Percentiles rank a stretch among this genome's conserved stretches.
These are phyloP conservation scores for Aspergillus sp. DNA, from an alignment of 2,329 filamentous ascomycete genomes.

Conservation along the genomic window DNA sequence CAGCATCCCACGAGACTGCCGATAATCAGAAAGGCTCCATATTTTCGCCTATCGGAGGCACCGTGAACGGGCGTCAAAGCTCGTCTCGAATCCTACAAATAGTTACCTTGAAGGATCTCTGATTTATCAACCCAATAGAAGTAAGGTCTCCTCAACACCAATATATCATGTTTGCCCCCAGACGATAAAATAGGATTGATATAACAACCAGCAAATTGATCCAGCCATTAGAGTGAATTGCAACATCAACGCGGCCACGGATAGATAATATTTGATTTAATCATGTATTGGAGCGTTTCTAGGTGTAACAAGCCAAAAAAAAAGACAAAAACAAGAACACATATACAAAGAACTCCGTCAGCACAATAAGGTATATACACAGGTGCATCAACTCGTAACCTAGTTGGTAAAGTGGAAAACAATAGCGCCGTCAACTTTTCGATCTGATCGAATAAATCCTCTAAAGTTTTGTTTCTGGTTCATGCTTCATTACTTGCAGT, in stretches of 20 bases:
- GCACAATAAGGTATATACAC: slow-evolving; percentile 8
- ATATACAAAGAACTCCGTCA: slow-evolving; percentile 2
- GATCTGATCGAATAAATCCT: neutral
- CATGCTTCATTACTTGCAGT: slow-evolving; percentile 12
- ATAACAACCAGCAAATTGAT: neutral
- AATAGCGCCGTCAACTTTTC: slow-evolving; percentile 10
- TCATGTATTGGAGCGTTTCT: neutral
- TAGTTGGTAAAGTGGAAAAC: neutral
- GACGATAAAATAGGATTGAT: neutral
- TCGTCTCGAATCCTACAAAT: too few relatives aligned
- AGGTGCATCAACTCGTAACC: slow-evolving; percentile 2
- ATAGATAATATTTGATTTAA: neutral
- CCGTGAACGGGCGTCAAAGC: too few relatives aligned
- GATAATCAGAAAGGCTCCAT: too few relatives aligned
- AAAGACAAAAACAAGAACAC: too few relatives aligned
- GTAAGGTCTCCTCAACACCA: neutral
- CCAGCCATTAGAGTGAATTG: neutral
- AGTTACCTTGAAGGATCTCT: too few relatives aligned
- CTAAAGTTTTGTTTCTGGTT: slow-evolving; percentile 4
- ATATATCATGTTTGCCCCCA: neutral
- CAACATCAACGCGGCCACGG: neutral
- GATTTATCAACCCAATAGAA: too few relatives aligned
- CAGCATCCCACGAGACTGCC: too few relatives aligned
- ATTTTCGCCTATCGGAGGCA: too few relatives aligned
- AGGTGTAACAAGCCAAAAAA: neutral